Percentiles rank a stretch among this genome's conserved stretches.
Conservation (phyloP, 177 flowering plant species). For the Tripterygium wilfordii region DNA sequence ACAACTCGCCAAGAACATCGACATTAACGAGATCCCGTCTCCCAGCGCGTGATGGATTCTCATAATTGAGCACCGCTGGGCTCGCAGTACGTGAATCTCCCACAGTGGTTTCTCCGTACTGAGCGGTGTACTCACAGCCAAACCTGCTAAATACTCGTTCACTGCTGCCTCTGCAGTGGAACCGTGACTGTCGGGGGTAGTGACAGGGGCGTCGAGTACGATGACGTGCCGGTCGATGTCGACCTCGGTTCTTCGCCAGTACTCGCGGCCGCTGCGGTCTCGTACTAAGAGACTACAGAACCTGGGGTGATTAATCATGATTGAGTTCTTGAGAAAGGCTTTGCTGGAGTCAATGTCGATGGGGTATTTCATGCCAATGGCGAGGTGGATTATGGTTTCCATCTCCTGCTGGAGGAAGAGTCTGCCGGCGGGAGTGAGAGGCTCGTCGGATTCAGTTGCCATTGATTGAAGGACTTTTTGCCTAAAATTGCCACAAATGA, state of each 20-base stretch:
- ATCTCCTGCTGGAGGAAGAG: conserved; percentile 53
- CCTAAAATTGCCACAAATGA: too few relatives aligned
- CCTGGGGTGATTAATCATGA: conserved; percentile 55
- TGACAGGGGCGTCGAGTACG: conserved; percentile 8
- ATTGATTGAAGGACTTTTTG: too few relatives aligned
- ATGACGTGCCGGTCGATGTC: conserved; percentile 60
- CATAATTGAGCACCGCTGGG: conserved; percentile 35
- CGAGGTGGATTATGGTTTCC: conserved; percentile 53
- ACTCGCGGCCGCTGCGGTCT: conserved; percentile 40
- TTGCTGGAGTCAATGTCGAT: conserved; percentile 35
- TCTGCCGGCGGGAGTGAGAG: conserved; percentile 67
- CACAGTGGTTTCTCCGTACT: conserved; percentile 60
- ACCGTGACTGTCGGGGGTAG: not conserved
- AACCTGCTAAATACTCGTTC: conserved; percentile 57
- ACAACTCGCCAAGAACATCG: conserved; percentile 45
- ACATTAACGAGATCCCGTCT: conserved; percentile 74
- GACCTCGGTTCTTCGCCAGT: conserved; percentile 47
- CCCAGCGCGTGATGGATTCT: conserved; percentile 77
- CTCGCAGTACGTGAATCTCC: conserved; percentile 59
- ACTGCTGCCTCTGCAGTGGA: conserved; percentile 26
- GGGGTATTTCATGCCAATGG: conserved; percentile 31
- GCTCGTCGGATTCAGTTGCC: conserved; percentile 26
- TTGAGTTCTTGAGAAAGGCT: conserved; percentile 23
- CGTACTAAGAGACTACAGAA: conserved; percentile 55
- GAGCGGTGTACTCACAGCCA: conserved; percentile 53